phyloP scores from a whole-genome alignment of 1,139 yeast species.

The Hansenula lynferdii region DNA sequence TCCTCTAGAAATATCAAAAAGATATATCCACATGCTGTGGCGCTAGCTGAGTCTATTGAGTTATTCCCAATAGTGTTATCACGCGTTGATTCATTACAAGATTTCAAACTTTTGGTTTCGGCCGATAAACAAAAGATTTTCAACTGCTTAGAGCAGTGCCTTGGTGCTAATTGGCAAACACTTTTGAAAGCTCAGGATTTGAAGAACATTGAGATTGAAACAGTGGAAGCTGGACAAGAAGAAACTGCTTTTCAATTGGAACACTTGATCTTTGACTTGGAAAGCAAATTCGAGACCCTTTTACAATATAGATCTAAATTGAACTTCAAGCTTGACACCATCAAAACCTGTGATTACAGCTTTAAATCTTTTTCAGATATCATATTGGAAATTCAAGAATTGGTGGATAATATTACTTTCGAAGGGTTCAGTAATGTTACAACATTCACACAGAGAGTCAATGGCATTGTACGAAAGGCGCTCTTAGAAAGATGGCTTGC shows the following conservation, averaged over 20 bases:
- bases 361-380: conserved; percentile 14
- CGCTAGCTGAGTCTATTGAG: conserved; percentile 45
- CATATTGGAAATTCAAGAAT: conserved; percentile 34
- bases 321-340: conserved; percentile 18
- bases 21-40: conserved; percentile 55
- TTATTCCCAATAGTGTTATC: conserved; percentile 25
- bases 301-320: conserved; percentile 18
- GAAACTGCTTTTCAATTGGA: conserved; percentile 38
- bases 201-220: conserved; percentile 21
- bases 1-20: conserved; percentile 42
- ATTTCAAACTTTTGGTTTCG: conserved; percentile 38
- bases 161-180: conserved; percentile 49
- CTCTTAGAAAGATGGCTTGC: conserved; percentile 32
- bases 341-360: conserved; percentile 30
- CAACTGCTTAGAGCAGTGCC: conserved; percentile 26
- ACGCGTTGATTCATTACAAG: conserved; percentile 29
- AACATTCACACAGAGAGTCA: conserved; percentile 35
- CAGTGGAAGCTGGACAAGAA: conserved; percentile 37
- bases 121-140: conserved; percentile 34
- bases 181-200: conserved; percentile 47
- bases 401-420: conserved; percentile 36
- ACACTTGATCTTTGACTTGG: conserved; percentile 29
- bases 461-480: conserved; percentile 32
- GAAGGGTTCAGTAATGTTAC: conserved; percentile 38
- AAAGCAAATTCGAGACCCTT: conserved; percentile 30